A percentile compares a stretch with the other conserved stretches of the same genome.
These are phyloP conservation scores for Lichtheimia ornata DNA, from an alignment of 371 early-diverging fungal species.

Conservation along the genomic window DNA sequence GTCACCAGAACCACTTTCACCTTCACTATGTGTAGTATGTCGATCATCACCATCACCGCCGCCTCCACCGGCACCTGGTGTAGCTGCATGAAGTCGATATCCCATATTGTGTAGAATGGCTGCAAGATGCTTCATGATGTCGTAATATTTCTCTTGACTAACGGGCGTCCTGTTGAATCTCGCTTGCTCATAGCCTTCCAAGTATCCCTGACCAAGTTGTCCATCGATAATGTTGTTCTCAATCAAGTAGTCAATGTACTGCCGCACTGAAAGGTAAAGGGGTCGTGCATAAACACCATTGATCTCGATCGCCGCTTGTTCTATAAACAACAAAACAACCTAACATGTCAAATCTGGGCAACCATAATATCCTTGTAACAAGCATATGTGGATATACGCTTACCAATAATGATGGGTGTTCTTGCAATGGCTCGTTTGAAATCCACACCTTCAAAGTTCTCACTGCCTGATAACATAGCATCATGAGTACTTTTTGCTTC, in stretches of 20 bases:
- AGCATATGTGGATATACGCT: background rate
- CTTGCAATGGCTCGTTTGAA: conserved; percentile 66
- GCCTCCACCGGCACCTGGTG: background rate
- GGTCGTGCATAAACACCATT: conserved; percentile 48
- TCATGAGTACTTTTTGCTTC: no score
- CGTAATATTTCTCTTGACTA: conserved; percentile 39
- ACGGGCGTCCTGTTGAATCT: conserved; percentile 48
- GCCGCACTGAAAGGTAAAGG: conserved; percentile 52
- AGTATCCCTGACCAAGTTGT: conserved; percentile 50
- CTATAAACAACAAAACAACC: conserved; percentile 21
- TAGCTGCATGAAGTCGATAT: conserved; percentile 20
- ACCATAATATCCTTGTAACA: no score
- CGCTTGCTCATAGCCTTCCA: conserved; percentile 59
- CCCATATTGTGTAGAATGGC: conserved; percentile 50
- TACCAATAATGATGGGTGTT: conserved; percentile 67
- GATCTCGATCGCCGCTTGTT: conserved; percentile 52
- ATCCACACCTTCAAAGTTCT: conserved; percentile 55
- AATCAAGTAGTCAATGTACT: conserved; percentile 58
- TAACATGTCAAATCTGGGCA: no score
- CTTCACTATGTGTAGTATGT: background rate
- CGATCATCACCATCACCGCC: no score
- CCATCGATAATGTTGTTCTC: conserved; percentile 46
- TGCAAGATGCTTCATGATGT: conserved; percentile 49
- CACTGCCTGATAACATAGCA: conserved; percentile 27
- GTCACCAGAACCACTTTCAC: background rate